Conservation (phyloP, 257 asterid genomes). For the Nicotiana obtusifolia region DNA sequence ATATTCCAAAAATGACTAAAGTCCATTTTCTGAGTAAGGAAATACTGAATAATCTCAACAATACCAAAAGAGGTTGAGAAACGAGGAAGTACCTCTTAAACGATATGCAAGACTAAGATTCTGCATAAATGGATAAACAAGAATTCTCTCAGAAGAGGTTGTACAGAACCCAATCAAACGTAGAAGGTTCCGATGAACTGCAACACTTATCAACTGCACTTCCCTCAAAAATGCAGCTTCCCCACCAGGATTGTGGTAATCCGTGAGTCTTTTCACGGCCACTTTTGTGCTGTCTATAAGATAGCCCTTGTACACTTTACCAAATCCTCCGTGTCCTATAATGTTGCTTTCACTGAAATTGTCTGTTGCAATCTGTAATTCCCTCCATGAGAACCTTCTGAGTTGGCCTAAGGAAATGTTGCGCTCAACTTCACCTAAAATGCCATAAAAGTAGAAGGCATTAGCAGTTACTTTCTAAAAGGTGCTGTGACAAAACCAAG, state of each 20-base stretch:
- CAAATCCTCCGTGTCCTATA: conserved; percentile 92
- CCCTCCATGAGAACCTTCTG: conserved; percentile 67
- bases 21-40: background rate
- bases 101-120: conserved; percentile 88
- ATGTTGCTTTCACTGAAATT: conserved; percentile 56
- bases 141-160: conserved; percentile 68
- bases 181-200: conserved; percentile 78
- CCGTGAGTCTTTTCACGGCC: conserved; percentile 75
- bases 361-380: conserved; percentile 74
- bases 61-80: background rate
- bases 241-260: conserved; percentile 77
- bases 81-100: conserved; percentile 48
- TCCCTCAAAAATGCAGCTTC: conserved; percentile 85
- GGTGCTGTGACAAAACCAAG: background rate
- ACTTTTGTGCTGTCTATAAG: conserved; percentile 54
- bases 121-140: conserved; percentile 86
- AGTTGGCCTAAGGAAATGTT: conserved; percentile 66
- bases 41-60: background rate
- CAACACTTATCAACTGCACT: conserved; percentile 73
- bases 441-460: background rate
- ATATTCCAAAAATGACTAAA: background rate
- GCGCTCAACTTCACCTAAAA: conserved; percentile 67
- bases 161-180: conserved; percentile 75
- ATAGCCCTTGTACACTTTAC: conserved; percentile 72
- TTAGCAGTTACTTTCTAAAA: background rate